Base-by-base conservation (phyloP, 495 filamentous ascomycete genomes). In the Hypoxylon intermedium region DNA sequence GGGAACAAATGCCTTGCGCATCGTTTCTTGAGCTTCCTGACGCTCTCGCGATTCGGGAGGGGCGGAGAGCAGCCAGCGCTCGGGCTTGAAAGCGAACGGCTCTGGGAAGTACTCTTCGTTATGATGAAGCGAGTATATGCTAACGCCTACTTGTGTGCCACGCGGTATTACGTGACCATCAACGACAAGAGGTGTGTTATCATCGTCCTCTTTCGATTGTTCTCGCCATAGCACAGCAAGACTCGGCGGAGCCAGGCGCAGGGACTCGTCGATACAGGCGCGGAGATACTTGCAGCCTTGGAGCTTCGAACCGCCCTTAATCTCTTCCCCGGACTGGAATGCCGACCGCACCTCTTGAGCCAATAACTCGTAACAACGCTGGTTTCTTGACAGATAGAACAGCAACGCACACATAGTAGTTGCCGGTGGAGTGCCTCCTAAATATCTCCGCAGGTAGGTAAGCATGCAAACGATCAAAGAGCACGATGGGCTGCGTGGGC, bases 241-340 rank as follows among this genome's bases (percentile, higher is more conserved):
- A 0, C 82, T 79, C 1, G 83, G 71, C 9, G 84, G 84, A 0
- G 77, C 73, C 40, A 88, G 64, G 13, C 86, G 79, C 67, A 88
- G 68, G 2, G 80, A 62, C 59, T 88, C 86, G 59, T 87, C 82
- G 60, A 87, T 81, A 59, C 77, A 71, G 2, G 74, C 75, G 19
- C 71, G 73, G 1, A 72, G 67, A 50, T 81, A 77, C 59, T 74
- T 74, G 21, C 81, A 67, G 1, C 78, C 77, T 12, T 75, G 67
- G 0, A 87, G 72, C 31, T 79, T 82, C 5, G 69, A 71, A 4
- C 60, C 60, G 5, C 11, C 6, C 2, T 30, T 19, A 42, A 83
- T 79, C 1, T 75, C 72, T 6, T 75, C 69, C 19, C 65, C 60
- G 24, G 61, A 69, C 4, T 24, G 9, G 56, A 82, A 82, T 0